phyloP scores from a whole-genome alignment of 1,284 basidiomycete species.

The Sphagnurus paluster region DNA sequence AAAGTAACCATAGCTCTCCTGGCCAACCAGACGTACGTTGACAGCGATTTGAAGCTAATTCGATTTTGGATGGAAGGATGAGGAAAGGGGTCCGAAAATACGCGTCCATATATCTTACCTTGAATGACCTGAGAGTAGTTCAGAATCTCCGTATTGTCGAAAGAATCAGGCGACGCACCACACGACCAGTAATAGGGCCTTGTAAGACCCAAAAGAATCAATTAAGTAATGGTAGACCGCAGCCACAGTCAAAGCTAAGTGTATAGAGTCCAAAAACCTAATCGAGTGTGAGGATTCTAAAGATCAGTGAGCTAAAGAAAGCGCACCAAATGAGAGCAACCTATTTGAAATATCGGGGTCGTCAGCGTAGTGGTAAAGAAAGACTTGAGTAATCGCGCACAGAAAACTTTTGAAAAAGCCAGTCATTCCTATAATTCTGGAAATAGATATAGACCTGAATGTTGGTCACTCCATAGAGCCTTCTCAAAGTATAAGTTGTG shows the following conservation, averaged over 20 bases:
- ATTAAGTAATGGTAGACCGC: slow-evolving; percentile 24
- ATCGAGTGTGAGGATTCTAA: neutral
- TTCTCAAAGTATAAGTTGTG: slow-evolving; percentile 15
- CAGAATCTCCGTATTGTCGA: neutral
- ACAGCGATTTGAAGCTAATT: slow-evolving; percentile 13
- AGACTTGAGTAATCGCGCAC: slow-evolving; percentile 28
- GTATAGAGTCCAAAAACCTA: slow-evolving; percentile 16
- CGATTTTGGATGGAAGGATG: neutral
- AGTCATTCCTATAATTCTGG: slow-evolving; percentile 36
- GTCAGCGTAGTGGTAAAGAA: neutral
- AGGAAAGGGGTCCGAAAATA: neutral
- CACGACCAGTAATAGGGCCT: slow-evolving; percentile 22
- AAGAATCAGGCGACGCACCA: slow-evolving; percentile 25
- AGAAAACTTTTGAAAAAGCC: slow-evolving; percentile 34
- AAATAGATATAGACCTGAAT: slow-evolving; percentile 43
- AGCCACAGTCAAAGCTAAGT: slow-evolving; percentile 20
- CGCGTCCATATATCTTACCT: slow-evolving; percentile 1
- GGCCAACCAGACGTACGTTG: slow-evolving; percentile 10
- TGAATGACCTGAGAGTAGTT: slow-evolving; percentile 10
- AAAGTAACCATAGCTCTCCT: neutral
- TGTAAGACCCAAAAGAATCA: slow-evolving; percentile 25
- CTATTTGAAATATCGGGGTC: slow-evolving; percentile 3
- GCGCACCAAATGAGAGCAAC: slow-evolving; percentile 21
- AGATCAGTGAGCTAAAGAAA: too few relatives aligned
- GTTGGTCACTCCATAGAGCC: slow-evolving; percentile 41